Percentiles rank a stretch among this genome's conserved stretches.
Evolutionary conservation across 1,284 basidiomycete species (phyloP).

Genomic region (Marasmius oreades): DNA sequence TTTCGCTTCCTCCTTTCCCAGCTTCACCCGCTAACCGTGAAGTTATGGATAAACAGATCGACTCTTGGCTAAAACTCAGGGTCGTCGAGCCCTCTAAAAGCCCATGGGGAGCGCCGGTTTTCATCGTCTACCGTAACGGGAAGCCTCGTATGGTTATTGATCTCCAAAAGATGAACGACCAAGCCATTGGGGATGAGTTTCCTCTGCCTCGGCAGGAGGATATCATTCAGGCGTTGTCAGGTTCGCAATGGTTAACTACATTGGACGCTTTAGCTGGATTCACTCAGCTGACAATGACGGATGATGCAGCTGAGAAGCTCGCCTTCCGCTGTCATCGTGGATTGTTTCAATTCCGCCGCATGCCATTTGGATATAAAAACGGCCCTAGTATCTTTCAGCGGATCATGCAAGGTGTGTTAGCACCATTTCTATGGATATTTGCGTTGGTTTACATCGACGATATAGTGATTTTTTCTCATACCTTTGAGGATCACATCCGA

Average conservation of each 20-base stretch:
- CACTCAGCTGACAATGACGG: slow-evolving; percentile 22
- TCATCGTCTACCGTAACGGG: slow-evolving; percentile 24
- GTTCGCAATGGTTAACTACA: slow-evolving; percentile 21
- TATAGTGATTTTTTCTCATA: slow-evolving; percentile 5
- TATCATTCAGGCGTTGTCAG: slow-evolving; percentile 23
- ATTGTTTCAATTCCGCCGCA: slow-evolving; percentile 24
- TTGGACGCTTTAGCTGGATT: slow-evolving; percentile 26
- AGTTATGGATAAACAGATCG: slow-evolving; percentile 26
- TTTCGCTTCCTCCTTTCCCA: slow-evolving; percentile 22
- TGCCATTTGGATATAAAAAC: slow-evolving; percentile 28
- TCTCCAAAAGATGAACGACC: slow-evolving; percentile 21
- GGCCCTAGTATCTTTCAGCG: slow-evolving; percentile 19
- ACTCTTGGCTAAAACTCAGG: slow-evolving; percentile 19
- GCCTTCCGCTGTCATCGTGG: slow-evolving; percentile 26
- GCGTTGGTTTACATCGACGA: slow-evolving; percentile 14
- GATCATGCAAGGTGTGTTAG: slow-evolving; percentile 10
- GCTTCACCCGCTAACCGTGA: slow-evolving; percentile 24
- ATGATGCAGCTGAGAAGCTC: slow-evolving; percentile 20
- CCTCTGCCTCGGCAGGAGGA: slow-evolving; percentile 26
- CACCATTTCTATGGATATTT: slow-evolving; percentile 13
- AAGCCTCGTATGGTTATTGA: slow-evolving; percentile 26
- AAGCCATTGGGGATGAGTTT: slow-evolving; percentile 24
- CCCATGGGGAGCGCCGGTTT: slow-evolving; percentile 25
- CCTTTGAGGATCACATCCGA: neutral
- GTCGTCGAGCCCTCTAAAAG: slow-evolving; percentile 27